phyloP scores from a whole-genome alignment of 352 stramenopile genomes.

The Phytopythium delawarense region DNA sequence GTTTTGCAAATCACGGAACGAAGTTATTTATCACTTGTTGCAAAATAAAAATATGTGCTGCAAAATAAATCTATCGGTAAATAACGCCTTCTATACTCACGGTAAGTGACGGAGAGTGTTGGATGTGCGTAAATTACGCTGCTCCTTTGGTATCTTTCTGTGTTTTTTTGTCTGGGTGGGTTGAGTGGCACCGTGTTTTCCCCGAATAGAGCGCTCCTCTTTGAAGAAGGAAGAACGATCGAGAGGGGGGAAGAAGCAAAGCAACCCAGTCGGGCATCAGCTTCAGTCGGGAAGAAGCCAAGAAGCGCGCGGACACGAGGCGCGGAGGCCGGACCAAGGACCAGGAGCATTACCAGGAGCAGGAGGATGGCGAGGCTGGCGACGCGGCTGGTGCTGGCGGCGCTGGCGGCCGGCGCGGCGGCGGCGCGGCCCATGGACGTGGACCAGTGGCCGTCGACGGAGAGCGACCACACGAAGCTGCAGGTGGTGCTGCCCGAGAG shows the following conservation, averaged over 20 bases:
- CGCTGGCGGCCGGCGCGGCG: slow-evolving; percentile 17
- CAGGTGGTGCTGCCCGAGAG: slow-evolving; percentile 84
- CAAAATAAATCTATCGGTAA: too few species aligned
- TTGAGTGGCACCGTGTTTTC: neutral
- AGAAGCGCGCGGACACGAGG: too few species aligned
- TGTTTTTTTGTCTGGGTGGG: neutral
- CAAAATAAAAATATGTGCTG: too few species aligned
- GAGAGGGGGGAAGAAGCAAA: slow-evolving; percentile 12
- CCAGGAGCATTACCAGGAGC: too few species aligned
- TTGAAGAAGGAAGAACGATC: slow-evolving; percentile 6
- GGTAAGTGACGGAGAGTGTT: too few species aligned
- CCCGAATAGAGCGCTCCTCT: too few species aligned
- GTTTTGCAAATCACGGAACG: too few species aligned
- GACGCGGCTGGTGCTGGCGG: slow-evolving; percentile 15
- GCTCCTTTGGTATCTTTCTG: neutral
- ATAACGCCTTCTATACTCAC: too few species aligned
- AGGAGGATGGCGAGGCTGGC: slow-evolving; percentile 2
- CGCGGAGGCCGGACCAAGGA: too few species aligned
- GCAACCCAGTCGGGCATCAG: neutral
- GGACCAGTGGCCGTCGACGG: slow-evolving; percentile 75
- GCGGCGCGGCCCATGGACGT: slow-evolving; percentile 62
- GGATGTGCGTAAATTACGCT: neutral
- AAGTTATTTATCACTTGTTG: too few species aligned
- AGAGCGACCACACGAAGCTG: slow-evolving; percentile 88
- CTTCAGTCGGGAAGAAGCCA: slow-evolving; percentile 8